Base-by-base conservation (phyloP, 345 rosid species). In the Lepidium africanum region DNA sequence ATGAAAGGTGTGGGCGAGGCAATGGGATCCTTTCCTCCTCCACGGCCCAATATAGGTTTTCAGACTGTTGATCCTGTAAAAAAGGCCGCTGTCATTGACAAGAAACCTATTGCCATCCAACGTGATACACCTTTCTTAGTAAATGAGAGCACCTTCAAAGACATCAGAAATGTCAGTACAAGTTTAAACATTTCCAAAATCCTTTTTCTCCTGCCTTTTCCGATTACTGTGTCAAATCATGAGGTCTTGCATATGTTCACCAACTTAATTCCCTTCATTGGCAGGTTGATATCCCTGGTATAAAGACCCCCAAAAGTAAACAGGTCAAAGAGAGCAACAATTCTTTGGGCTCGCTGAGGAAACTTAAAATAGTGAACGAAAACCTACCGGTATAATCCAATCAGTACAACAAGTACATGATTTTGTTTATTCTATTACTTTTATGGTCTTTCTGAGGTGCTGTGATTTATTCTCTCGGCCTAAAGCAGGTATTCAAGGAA, bases 311-410 rank as follows among this genome's bases (percentile, higher is more conserved):
- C 56, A 90, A 87, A 81, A 71, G 71, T 70, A 88, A 93, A 68
- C 70, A 82, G 45, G 66, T 67, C 49, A 88, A 86, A 70, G 86
- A 76, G 70, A 80, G 65, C 68, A 74, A 67, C 58, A 42, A 52
- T 55, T 36, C 50, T 62, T 54, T 74, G 50, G 78, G 81, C 17
- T 83, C 46, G 46, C 40, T 77, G 64, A 84, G 55, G 71, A 89
- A 85, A 71, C 81, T 91, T 57, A 90, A 88, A 86, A 90, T 93
- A 81, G 64, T 86, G 81, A 89, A 79, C 27, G 97, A 90, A 17
- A 89, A 84, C 72, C 75, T 82, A 10, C 85, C 86, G 92, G 96
- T 78, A 83, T 37, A n/a, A 32, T 53, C 62, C 38, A 59, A 67
- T 67, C 42, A 46, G 70, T 48, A 9, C 54, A 69, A 16, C 63